Percentiles rank a stretch among this genome's conserved stretches.
Evolutionary conservation across 345 rosid genomes (phyloP).

Genomic region (Eucalyptus guilfoylei): DNA sequence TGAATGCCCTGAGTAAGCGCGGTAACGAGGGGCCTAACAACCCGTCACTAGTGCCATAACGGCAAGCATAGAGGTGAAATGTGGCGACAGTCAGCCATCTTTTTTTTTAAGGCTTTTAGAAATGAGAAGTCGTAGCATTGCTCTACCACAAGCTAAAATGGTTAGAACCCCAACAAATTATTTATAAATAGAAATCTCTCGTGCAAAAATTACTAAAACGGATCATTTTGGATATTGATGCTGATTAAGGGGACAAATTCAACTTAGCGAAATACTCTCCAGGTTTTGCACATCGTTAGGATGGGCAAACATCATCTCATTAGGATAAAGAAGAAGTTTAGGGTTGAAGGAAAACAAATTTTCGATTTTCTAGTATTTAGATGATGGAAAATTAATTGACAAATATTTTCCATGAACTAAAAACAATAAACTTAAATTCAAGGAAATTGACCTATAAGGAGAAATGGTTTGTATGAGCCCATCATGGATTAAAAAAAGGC

Average conservation of each 20-base stretch:
- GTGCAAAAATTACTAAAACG: background rate
- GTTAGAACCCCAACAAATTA: background rate
- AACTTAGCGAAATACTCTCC: background rate
- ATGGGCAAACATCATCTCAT: too few species aligned
- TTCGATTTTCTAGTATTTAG: too few species aligned
- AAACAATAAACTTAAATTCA: too few species aligned
- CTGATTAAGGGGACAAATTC: background rate
- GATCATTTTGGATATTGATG: background rate
- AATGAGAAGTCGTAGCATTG: too few species aligned
- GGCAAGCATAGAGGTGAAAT: too few species aligned
- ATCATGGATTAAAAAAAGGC: background rate
- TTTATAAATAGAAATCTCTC: background rate
- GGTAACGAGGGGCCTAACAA: background rate
- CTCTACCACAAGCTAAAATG: too few species aligned
- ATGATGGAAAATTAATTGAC: too few species aligned
- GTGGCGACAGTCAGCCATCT: background rate
- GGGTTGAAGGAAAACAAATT: background rate
- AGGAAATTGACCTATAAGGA: background rate
- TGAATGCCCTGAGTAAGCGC: background rate
- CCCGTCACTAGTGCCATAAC: background rate
- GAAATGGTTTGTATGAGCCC: background rate
- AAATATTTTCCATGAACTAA: too few species aligned
- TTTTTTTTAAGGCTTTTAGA: too few species aligned
- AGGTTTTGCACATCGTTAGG: too few species aligned
- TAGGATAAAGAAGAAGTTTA: too few species aligned